These are phyloP conservation scores for Phytophthora sojae DNA, from an alignment of 352 stramenopile genomes.

Conservation along the genomic window DNA sequence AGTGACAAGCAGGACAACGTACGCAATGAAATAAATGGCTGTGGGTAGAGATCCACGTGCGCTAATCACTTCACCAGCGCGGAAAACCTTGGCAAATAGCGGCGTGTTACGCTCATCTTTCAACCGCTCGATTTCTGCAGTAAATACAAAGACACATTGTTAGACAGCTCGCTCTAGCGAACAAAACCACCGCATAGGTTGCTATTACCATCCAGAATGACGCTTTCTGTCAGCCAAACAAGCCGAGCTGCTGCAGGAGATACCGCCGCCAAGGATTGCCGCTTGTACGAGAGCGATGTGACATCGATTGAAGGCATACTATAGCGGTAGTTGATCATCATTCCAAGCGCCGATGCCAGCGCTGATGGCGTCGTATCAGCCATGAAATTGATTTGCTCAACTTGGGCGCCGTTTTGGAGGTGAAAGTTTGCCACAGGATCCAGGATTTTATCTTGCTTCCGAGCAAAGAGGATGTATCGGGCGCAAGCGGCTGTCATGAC, in stretches of 20 bases:
- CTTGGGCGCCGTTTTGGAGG: conserved; percentile 84
- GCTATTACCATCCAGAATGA: conserved; percentile 73
- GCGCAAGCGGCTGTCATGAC: conserved; percentile 69
- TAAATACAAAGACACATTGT: conserved; percentile 2
- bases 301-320: conserved; percentile 82
- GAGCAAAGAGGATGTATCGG: conserved; percentile 84
- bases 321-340: conserved; percentile 93
- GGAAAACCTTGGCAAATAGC: conserved; percentile 77
- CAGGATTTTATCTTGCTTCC: conserved; percentile 80
- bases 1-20: conserved; percentile 16
- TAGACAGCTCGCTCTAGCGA: background rate
- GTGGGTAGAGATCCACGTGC: conserved; percentile 68
- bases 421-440: conserved; percentile 89
- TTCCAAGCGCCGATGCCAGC: conserved; percentile 55
- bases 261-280: conserved; percentile 67
- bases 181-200: background rate
- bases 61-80: conserved; percentile 67
- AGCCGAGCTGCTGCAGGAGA: conserved; percentile 65
- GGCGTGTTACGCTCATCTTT: conserved; percentile 77
- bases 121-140: conserved; percentile 38
- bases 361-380: conserved; percentile 65
- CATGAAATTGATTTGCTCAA: conserved; percentile 88
- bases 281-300: conserved; percentile 85
- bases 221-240: conserved; percentile 56
- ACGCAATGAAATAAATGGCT: conserved; percentile 87